Evolutionary conservation across 441 rosid genomes (phyloP).

Genomic region (Kokia cookei): DNA sequence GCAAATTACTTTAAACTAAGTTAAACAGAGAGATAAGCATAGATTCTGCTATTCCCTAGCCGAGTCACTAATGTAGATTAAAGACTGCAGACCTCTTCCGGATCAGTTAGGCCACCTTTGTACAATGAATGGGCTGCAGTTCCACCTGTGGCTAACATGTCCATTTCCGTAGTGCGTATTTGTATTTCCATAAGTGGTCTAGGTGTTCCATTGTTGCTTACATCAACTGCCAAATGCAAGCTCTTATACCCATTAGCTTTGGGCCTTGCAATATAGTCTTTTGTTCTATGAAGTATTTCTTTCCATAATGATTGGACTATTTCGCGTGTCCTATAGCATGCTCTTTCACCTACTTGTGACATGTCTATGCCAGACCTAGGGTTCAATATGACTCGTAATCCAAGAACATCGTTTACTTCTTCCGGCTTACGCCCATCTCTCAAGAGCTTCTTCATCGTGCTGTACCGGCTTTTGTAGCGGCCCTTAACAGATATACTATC

Average conservation of each 20-base stretch:
- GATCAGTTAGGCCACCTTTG: constrained; percentile 79
- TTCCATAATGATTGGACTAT: constrained; percentile 70
- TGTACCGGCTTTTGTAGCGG: constrained; percentile 79
- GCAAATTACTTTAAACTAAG: neutral
- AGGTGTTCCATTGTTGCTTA: constrained; percentile 48
- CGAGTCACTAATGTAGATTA: neutral
- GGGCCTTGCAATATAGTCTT: constrained; percentile 82
- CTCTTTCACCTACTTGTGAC: constrained; percentile 43
- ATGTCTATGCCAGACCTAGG: constrained; percentile 35
- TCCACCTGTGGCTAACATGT: constrained; percentile 74
- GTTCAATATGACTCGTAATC: constrained; percentile 69
- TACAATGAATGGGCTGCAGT: constrained; percentile 88
- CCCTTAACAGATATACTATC: constrained; percentile 69
- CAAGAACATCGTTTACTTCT: constrained; percentile 83
- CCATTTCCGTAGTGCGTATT: constrained; percentile 83
- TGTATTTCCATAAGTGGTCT: constrained; percentile 94
- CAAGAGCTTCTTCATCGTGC: constrained; percentile 94
- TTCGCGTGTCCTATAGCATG: constrained; percentile 70
- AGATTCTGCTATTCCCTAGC: neutral
- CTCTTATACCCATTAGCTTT: constrained; percentile 87
- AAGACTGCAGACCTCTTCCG: constrained; percentile 67
- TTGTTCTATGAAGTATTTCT: constrained; percentile 74
- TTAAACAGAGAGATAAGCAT: neutral
- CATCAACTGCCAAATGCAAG: constrained; percentile 92
- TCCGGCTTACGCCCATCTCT: constrained; percentile 85